A percentile compares a stretch with the other conserved stretches of the same genome.
Evolutionary conservation across 192 early-diverging fungal genomes (phyloP).

Genomic region (Coemansia sp.): DNA sequence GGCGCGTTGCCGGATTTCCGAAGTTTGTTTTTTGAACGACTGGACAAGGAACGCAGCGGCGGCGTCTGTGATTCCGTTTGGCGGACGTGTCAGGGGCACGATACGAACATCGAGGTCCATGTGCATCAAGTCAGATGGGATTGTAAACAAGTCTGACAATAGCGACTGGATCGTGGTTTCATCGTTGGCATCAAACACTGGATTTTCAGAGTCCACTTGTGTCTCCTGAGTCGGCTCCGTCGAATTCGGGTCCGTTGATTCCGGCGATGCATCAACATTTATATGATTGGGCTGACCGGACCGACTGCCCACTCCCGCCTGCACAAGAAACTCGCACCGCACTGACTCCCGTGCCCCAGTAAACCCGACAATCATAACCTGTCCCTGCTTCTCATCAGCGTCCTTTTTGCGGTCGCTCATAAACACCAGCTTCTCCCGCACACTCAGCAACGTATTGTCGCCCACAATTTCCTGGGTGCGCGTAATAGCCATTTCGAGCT

Average conservation of each 20-base stretch:
- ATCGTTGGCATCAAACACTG: constrained; percentile 1
- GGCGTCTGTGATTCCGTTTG: constrained; percentile 42
- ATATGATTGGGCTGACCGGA: not conserved
- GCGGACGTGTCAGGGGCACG: constrained; percentile 45
- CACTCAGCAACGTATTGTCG: constrained; percentile 23
- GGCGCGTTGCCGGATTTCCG: constrained; percentile 30
- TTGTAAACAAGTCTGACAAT: constrained; percentile 27
- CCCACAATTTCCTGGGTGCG: constrained; percentile 32
- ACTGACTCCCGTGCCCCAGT: constrained; percentile 42
- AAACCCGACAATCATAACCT: constrained; percentile 49
- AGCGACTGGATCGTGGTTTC: constrained; percentile 9
- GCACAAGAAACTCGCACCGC: constrained; percentile 51
- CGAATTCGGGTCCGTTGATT: too few species aligned
- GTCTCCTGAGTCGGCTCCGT: constrained; percentile 1
- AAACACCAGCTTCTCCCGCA: constrained; percentile 45
- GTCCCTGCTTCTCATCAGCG: not conserved
- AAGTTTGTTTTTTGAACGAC: constrained; percentile 30
- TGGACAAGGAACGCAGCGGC: constrained; percentile 26
- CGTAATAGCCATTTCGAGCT: constrained; percentile 42
- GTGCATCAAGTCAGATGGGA: constrained; percentile 35
- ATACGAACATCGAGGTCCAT: constrained; percentile 46
- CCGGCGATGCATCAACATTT: constrained; percentile 7
- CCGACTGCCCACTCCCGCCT: constrained; percentile 19
- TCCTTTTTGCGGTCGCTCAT: constrained; percentile 13
- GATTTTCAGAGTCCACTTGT: not conserved